Base-by-base conservation (phyloP, 441 rosid genomes). In the Croton setiger region DNA sequence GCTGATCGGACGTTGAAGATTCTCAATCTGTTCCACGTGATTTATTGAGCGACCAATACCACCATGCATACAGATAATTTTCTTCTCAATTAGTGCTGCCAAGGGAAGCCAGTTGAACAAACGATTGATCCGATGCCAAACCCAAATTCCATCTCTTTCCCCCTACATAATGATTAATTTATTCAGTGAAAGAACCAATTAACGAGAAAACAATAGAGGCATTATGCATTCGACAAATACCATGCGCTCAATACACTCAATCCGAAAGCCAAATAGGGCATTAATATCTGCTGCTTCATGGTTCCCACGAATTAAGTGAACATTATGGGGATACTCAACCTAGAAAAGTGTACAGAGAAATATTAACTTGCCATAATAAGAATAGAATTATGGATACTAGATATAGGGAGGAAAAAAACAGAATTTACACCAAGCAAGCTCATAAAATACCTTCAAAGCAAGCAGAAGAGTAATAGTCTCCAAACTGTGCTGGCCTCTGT, bases 211-310 rank as follows among this genome's bases (percentile, higher is more conserved):
- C 27, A 37, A 20, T 15, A 64, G 57, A 74, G 21, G 69, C 45
- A 62, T 59, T 53, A 68, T 7, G 56, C 60, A 62, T 14, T 60
- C 8, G 49, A 72, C 36, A n/a, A 73, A 64, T 92, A 95, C 99
- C 99, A 95, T 89, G 69, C 99, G 96, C 81, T 95, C 99, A 68
- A 95, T 90, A 81, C 99, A 95, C 82, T 95, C 98, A 60, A 92
- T 90, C 74, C 98, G 84, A 79, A 95, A 95, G 65, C 99, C 99
- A 83, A 95, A 95, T 41, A 95, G 99, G 72, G 99, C 99, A 85
- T 94, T 94, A 67, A 94, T 92, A 76, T 92, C 99, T 23, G 99
- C 98, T 60, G 98, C 99, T 87, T 95, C 99, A 84, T 95, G 99
- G 77, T 95, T 95, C 69, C 99, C 99, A 45, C 99, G 97, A 82